Evolutionary conservation across 768 basidiomycete genomes (phyloP).

Genomic region (Amanita brunnescens): DNA sequence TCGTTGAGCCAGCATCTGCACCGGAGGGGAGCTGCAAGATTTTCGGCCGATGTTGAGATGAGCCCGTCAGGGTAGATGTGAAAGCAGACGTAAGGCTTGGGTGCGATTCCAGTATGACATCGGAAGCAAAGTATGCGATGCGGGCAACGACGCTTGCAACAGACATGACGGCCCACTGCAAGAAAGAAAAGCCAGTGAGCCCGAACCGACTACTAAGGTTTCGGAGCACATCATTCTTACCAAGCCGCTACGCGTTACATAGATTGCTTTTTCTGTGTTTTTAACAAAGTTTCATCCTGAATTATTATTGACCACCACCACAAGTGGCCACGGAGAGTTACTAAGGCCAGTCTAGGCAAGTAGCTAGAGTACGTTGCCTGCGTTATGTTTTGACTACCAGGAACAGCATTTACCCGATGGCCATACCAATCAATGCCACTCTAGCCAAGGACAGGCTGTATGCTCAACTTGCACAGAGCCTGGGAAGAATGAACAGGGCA

Average conservation of each 20-base stretch:
- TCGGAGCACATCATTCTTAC: too few species aligned
- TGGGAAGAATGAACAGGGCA: conserved; percentile 59
- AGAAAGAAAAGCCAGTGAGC: too few species aligned
- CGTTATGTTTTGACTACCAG: too few species aligned
- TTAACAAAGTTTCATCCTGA: too few species aligned
- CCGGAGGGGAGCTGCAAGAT: not conserved
- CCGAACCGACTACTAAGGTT: too few species aligned
- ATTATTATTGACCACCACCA: too few species aligned
- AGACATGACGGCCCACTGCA: not conserved
- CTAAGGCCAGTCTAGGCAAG: too few species aligned
- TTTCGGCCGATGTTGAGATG: conserved; percentile 2
- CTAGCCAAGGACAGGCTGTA: conserved; percentile 80
- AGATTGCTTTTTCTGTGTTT: too few species aligned
- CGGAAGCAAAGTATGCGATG: conserved; percentile 64
- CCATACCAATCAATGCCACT: conserved; percentile 50
- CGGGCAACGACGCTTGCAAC: conserved; percentile 31
- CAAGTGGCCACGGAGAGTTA: too few species aligned
- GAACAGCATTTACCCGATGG: too few species aligned
- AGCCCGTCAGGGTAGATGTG: not conserved
- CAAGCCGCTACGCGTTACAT: too few species aligned
- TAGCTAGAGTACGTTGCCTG: too few species aligned
- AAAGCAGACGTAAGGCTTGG: not conserved
- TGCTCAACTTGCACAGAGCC: conserved; percentile 59
- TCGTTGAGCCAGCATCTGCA: conserved; percentile 1
- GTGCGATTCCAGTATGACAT: conserved; percentile 54